Base-by-base conservation (phyloP, 768 basidiomycete species). In the Tylopilus sp. region DNA sequence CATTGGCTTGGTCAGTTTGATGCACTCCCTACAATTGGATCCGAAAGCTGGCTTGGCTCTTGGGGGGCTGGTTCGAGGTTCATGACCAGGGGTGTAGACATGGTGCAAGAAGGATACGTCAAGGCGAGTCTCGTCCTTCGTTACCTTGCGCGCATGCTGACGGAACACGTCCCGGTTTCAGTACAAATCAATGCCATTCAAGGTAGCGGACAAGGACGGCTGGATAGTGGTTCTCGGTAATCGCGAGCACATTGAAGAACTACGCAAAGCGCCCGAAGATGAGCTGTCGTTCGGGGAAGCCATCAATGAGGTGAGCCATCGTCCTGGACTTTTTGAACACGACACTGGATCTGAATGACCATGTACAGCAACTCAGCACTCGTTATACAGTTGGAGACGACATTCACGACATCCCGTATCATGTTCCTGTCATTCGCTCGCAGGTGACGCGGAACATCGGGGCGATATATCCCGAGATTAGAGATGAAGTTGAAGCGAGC, bases 101-200 rank as follows among this genome's bases (percentile, higher is more conserved):
- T 71, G 25, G 23, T 73, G 4, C 64, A 57, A 33, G 58, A 70
- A 47, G 71, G 71, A 1, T 72, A 70, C 33, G 50, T 57, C 8
- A 67, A 65, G 59, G 71, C 62, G 40, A 15, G 57, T 60, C 35
- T 20, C n/a, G 11, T 21, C 23, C 8, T 10, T 3, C 0, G 26
- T 28, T 10, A 8, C 26, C 26, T 28, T 7, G 6, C 26, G 10
- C 26, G 26, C 26, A 10, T 28, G 26, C 26, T 28, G 10, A 28
- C 10, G 10, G 26, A 3, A 28, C n/a, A 28, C 26, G 9, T 36
- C 4, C 0, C 10, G 40, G 47, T 36, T 7, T 0, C 10, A 48
- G 47, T 8, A 48, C 47, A 48, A 48, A 21, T 33, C 26, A 0
- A 21, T 30, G 11, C 47, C 47, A 15, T 48, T 48, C 47, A 39